These are phyloP conservation scores for Colletotrichum aenigma DNA, from an alignment of 2,329 filamentous ascomycete species.

Conservation along the genomic window DNA sequence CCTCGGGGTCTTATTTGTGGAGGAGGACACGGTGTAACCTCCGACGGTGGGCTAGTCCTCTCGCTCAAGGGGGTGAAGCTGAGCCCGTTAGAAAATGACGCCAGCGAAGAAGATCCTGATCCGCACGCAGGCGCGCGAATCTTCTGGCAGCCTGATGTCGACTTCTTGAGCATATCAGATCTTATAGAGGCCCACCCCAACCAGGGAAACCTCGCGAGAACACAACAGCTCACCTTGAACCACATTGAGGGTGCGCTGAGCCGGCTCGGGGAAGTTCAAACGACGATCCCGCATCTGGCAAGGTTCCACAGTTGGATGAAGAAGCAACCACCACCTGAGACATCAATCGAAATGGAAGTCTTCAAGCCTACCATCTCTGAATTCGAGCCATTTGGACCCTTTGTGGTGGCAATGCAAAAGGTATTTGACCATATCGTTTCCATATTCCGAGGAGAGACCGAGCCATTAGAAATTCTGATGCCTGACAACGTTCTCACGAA, in stretches of 20 bases:
- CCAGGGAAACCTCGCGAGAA: background rate
- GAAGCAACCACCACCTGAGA: background rate
- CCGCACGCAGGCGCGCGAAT: background rate
- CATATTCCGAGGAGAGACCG: conserved; percentile 26
- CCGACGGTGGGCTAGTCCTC: background rate
- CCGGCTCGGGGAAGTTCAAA: background rate
- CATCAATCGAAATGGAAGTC: background rate
- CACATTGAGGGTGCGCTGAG: background rate
- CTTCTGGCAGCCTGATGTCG: conserved; percentile 2
- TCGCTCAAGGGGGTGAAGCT: background rate
- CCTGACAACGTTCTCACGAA: conserved; percentile 21
- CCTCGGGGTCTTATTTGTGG: background rate
- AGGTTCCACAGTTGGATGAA: background rate
- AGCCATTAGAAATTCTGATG: conserved; percentile 34
- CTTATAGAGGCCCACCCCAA: background rate
- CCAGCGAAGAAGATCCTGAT: background rate
- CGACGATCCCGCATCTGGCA: background rate
- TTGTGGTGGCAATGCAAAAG: background rate
- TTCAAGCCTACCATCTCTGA: background rate
- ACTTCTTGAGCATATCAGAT: background rate
- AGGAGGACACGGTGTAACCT: background rate
- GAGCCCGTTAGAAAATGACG: background rate
- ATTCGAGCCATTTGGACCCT: background rate
- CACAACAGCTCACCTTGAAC: background rate
- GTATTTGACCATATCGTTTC: conserved; percentile 10